A percentile compares a stretch with the other conserved stretches of the same genome.
Conservation (phyloP, 1,284 basidiomycete species). For the Boletus mariae region DNA sequence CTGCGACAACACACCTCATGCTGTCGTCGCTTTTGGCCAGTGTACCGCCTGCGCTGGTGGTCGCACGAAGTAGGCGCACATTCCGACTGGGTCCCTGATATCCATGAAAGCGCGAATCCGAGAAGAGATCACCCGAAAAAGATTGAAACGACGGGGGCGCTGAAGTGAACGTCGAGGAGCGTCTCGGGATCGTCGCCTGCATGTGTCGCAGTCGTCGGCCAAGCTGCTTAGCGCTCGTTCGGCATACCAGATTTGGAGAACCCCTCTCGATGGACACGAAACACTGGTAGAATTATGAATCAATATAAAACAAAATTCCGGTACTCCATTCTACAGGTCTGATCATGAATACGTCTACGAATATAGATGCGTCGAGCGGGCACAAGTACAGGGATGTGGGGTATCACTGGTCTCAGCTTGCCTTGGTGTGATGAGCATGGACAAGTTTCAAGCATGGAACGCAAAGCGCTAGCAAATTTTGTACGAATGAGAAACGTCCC, state of each 20-base stretch:
- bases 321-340: no score
- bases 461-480: no score
- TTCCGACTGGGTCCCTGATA: slow-evolving; percentile 45
- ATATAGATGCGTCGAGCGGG: not conserved
- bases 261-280: not conserved
- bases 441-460: no score
- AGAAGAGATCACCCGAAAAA: slow-evolving; percentile 32
- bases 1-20: slow-evolving; percentile 61
- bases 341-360: not conserved
- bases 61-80: slow-evolving; percentile 54
- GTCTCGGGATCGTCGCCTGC: slow-evolving; percentile 25
- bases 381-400: not conserved
- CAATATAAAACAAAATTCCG: no score
- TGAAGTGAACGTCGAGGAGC: slow-evolving; percentile 25
- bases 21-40: slow-evolving; percentile 68
- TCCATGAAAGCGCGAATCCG: slow-evolving; percentile 45
- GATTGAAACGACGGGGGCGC: slow-evolving; percentile 3
- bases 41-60: slow-evolving; percentile 56
- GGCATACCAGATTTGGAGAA: slow-evolving; percentile 15
- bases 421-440: not conserved
- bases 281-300: no score
- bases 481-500: no score
- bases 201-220: slow-evolving; percentile 11
- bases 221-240: not conserved
- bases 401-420: not conserved